These are phyloP conservation scores for Omphalotus guepiniiformis DNA, from an alignment of 768 basidiomycete genomes.

Conservation along the genomic window DNA sequence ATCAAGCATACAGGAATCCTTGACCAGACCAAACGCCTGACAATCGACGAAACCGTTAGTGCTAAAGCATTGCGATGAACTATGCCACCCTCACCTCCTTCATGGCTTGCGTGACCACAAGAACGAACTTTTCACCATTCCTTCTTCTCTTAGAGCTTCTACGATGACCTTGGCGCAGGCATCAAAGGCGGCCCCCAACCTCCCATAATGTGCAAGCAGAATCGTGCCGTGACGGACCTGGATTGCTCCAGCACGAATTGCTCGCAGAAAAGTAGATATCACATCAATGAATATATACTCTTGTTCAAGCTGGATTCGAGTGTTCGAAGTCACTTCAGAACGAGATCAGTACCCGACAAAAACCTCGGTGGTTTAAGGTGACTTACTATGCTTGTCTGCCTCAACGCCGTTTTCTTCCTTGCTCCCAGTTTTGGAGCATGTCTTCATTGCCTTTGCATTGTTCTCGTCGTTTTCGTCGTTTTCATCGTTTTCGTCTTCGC, in stretches of 20 bases:
- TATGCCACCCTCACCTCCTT: slow-evolving; percentile 57
- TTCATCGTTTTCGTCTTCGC: slow-evolving; percentile 29
- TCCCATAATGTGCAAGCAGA: slow-evolving; percentile 80
- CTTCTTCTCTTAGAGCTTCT: slow-evolving; percentile 82
- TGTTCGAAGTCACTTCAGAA: no score
- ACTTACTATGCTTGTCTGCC: no score
- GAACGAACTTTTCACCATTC: slow-evolving; percentile 64
- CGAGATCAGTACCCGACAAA: no score
- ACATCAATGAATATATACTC: slow-evolving; percentile 81
- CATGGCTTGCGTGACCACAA: slow-evolving; percentile 65
- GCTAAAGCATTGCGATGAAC: neutral
- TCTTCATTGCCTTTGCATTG: slow-evolving; percentile 24
- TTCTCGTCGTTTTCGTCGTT: slow-evolving; percentile 28
- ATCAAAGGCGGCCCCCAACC: slow-evolving; percentile 80
- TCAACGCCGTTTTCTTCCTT: slow-evolving; percentile 21
- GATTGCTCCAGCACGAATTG: slow-evolving; percentile 76
- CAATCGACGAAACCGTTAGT: slow-evolving; percentile 7
- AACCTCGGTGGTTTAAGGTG: no score
- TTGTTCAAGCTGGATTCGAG: slow-evolving; percentile 53
- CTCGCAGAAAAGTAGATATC: slow-evolving; percentile 78
- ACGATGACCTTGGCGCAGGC: slow-evolving; percentile 75
- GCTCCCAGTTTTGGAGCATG: slow-evolving; percentile 19
- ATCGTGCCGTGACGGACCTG: slow-evolving; percentile 74
- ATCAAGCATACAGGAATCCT: slow-evolving; percentile 62
- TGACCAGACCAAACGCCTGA: slow-evolving; percentile 77